Percentiles rank a stretch among this genome's conserved stretches.
Evolutionary conservation across 371 early-diverging fungal species (phyloP).

Genomic region (Apophysomyces trapeziformis): DNA sequence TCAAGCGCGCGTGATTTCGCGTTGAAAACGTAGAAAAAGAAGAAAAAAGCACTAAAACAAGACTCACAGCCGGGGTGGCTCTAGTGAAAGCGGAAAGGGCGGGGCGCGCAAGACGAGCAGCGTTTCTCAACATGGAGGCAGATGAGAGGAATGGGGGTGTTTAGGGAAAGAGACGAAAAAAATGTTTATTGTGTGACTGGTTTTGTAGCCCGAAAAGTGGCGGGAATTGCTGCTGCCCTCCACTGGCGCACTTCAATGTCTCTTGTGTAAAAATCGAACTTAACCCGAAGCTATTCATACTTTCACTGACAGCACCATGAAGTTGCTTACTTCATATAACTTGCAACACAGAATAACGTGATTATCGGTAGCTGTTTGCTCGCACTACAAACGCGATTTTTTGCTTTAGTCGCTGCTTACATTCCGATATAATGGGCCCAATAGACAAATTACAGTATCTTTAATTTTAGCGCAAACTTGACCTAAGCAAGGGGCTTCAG

Average conservation of each 20-base stretch:
- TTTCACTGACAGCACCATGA: too few species aligned
- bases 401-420: too few species aligned
- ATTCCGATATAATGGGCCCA: too few species aligned
- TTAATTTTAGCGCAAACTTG: too few species aligned
- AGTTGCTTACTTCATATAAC: too few species aligned
- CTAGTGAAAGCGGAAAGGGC: slow-evolving; percentile 46
- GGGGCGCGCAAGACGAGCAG: slow-evolving; percentile 55
- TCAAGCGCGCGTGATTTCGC: slow-evolving; percentile 50
- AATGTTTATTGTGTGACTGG: slow-evolving; percentile 7
- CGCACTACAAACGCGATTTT: too few species aligned
- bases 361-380: too few species aligned
- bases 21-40: background rate
- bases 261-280: too few species aligned
- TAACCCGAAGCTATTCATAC: too few species aligned
- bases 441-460: too few species aligned
- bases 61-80: slow-evolving; percentile 45
- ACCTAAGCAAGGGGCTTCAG: too few species aligned
- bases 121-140: slow-evolving; percentile 54
- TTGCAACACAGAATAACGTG: too few species aligned
- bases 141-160: slow-evolving; percentile 16
- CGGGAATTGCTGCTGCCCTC: background rate
- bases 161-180: slow-evolving; percentile 1
- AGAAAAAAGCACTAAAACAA: background rate
- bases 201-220: background rate
- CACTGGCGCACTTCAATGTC: background rate